These are phyloP conservation scores for Coleophoma crateriformis DNA, from an alignment of 2,329 filamentous ascomycete species.

Conservation along the genomic window DNA sequence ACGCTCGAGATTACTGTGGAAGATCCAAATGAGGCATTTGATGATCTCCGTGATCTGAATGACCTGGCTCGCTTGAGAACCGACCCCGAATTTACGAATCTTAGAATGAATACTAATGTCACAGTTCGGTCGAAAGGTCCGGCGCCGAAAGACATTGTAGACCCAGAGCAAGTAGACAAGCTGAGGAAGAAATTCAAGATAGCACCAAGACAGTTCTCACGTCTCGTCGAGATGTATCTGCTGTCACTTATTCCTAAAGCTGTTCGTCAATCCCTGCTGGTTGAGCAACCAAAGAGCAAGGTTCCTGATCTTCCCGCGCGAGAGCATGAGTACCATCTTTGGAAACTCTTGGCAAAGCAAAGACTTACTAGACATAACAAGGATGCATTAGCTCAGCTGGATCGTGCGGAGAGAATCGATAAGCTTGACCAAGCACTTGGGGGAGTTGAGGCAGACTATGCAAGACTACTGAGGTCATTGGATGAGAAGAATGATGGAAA, in stretches of 20 bases:
- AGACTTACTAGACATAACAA: slow-evolving; percentile 71
- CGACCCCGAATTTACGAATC: slow-evolving; percentile 48
- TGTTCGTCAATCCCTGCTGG: slow-evolving; percentile 47
- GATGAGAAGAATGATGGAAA: slow-evolving; percentile 8
- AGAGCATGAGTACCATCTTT: slow-evolving; percentile 61
- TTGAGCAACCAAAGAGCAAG: slow-evolving; percentile 35
- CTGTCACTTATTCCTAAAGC: slow-evolving; percentile 53
- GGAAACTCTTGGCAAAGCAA: slow-evolving; percentile 72
- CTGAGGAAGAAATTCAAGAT: slow-evolving; percentile 65
- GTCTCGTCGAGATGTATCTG: slow-evolving; percentile 71
- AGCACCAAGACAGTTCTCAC: slow-evolving; percentile 67
- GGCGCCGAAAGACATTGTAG: slow-evolving; percentile 51
- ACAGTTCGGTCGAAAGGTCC: slow-evolving; percentile 41
- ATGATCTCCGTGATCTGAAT: slow-evolving; percentile 70
- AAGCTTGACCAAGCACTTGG: slow-evolving; percentile 66
- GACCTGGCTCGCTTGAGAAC: slow-evolving; percentile 63
- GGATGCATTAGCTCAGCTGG: slow-evolving; percentile 65
- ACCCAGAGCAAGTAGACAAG: slow-evolving; percentile 45
- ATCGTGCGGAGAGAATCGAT: slow-evolving; percentile 60
- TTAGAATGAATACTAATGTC: slow-evolving; percentile 49
- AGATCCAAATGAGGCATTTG: slow-evolving; percentile 84
- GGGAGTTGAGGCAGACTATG: slow-evolving; percentile 68
- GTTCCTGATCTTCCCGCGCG: slow-evolving; percentile 40
- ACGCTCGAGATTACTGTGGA: slow-evolving; percentile 87
- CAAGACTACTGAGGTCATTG: slow-evolving; percentile 45